Evolutionary conservation across 805 yeast genomes (phyloP), one percentile per base, ranked within the genome.

Genomic region (Pichia pseudocactophila): DNA sequence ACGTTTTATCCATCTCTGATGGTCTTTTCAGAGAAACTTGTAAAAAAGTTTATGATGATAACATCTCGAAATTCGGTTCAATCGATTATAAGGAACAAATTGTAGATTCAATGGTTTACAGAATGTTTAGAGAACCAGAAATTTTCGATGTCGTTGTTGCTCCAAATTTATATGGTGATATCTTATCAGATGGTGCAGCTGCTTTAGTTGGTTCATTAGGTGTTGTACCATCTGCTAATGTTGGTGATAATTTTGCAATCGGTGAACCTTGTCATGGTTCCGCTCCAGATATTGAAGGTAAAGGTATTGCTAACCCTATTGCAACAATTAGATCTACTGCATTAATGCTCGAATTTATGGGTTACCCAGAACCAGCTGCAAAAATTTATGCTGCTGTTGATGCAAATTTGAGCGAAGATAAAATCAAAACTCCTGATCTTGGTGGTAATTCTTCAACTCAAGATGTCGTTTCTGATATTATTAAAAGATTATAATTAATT

Each of bases 181-280:
- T 92, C 52, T 72, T 92, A 55, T 82, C 94, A 50, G 97, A 89
- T 62, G 97, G 97, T 68, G 97, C 97, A 43, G 97, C 97, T 53
- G 97, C 97, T 13, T 74, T 89, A 44, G 96, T 90, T 45, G 98
- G 98, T 39, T 90, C 97, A 26, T 76, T 92, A 51, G 98, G 98
- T 61, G 95, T 92, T 44, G 97, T 92, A 44, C 97, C 98, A 57
- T 82, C 95, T 42, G 97, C 97, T 47, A 92, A 92, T 59, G 98
- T 92, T 50, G 98, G 98, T 58, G 96, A 88, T 61, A 68, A 73
- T 62, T 90, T 92, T 61, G 97, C 94, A 50, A 87, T 92, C 61
- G 98, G 98, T 63, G 98, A 92, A 70, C 98, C 98, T 61, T 89
- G 97, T 62, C 98, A 92, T 68, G 98, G 98, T 48, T 85, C 96